These are phyloP conservation scores for Cercospora berteroae DNA, from an alignment of 2,329 filamentous ascomycete genomes.

Conservation along the genomic window DNA sequence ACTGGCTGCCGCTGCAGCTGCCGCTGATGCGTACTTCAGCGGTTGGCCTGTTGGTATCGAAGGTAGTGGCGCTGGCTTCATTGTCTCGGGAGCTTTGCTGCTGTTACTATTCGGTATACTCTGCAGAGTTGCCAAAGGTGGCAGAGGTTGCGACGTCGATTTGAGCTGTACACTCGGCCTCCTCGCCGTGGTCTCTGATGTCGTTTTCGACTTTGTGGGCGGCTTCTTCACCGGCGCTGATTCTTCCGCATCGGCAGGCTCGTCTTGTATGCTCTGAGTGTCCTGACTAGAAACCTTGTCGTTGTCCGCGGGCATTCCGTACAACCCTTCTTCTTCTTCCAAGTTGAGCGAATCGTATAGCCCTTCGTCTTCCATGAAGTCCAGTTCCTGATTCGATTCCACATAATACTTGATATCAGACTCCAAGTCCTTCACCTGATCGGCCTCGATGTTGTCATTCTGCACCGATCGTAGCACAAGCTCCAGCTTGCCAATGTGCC, in stretches of 20 bases:
- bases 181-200: conserved; percentile 61
- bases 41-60: conserved; percentile 82
- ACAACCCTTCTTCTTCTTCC: conserved; percentile 85
- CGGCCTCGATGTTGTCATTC: conserved; percentile 84
- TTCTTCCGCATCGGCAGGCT: conserved; percentile 60
- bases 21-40: conserved; percentile 94
- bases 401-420: conserved; percentile 96
- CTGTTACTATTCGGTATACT: conserved; percentile 64
- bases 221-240: conserved; percentile 46
- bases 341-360: conserved; percentile 94
- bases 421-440: conserved; percentile 83
- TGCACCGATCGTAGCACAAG: conserved; percentile 85
- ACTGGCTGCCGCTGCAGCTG: conserved; percentile 85
- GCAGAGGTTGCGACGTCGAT: conserved; percentile 66
- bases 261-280: conserved; percentile 86
- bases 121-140: conserved; percentile 87
- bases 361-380: conserved; percentile 90
- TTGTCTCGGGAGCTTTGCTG: conserved; percentile 59
- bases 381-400: conserved; percentile 79
- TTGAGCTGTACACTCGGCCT: conserved; percentile 88
- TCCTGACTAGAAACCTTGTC: conserved; percentile 95
- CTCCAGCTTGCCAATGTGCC: conserved; percentile 91
- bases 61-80: conserved; percentile 91
- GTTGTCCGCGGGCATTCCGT: conserved; percentile 72
- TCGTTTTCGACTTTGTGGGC: conserved; percentile 49